Base-by-base conservation (phyloP, 495 filamentous ascomycete species). In the Acidomyces sp. region DNA sequence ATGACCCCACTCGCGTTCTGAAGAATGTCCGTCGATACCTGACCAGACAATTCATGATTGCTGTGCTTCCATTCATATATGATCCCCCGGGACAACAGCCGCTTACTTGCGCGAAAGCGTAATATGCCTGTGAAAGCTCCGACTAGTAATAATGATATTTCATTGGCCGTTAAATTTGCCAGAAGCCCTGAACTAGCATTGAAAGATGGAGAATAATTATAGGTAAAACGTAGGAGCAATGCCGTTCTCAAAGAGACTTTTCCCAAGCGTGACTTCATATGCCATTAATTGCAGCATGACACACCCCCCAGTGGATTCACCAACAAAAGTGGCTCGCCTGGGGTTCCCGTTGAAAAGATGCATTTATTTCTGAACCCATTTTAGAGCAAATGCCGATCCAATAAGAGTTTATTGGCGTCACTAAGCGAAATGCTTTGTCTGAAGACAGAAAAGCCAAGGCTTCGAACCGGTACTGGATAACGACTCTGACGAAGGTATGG, bases 281-380 rank as follows among this genome's bases (percentile, higher is more conserved):
- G 67, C 67, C 59, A 68, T 64, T 5, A 61, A 36, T 37, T 70
- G 69, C 16, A 68, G 55, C 63, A 69, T 63, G 12, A 65, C 66
- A 1, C 64, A 58, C 44, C 64, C 65, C 7, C 68, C 68, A 1
- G 80, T 77, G 7, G 74, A 79, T 43, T 79, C 67, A 22, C 80
- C 80, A 46, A 71, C 66, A 3, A 81, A 63, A 7, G 78, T 82
- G 29, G 82, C 68, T 27, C 64, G 56, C 3, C 56, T 39, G 0
- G 69, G 64, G 49, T 84, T 66, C 13, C 82, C 82, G 7, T 82
- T 81, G 45, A 85, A 85, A 2, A 65, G 58, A 34, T 59, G 53
- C 67, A 39, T 82, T 7, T 28, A 13, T 13, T 28, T 7, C 13
- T 28, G 26, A 7, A 28, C 26, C 26, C 26, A 28, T 7, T 13